These are phyloP conservation scores for Syzygium malaccense DNA, from an alignment of 441 rosid species.

Conservation along the genomic window DNA sequence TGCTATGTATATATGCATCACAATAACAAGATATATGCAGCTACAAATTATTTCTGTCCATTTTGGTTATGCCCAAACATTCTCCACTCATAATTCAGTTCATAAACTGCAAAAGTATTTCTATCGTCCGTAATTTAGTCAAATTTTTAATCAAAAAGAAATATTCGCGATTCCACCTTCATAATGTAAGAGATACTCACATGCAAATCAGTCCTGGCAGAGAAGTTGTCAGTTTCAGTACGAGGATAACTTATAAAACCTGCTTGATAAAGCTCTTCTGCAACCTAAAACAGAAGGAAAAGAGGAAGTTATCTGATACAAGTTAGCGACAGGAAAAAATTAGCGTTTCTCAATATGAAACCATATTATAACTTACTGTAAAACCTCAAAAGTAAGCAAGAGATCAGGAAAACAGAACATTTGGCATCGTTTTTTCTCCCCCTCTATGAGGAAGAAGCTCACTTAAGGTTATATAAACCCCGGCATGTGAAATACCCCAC, in stretches of 20 bases:
- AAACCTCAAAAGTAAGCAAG: not conserved
- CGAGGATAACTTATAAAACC: slow-evolving; percentile 99
- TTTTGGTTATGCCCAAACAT: not conserved
- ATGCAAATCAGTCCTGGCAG: slow-evolving; percentile 80
- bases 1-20: not conserved
- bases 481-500: not conserved
- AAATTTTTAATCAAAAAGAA: not conserved
- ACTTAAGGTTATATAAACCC: not conserved
- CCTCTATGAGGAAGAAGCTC: not conserved
- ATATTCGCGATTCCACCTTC: not conserved
- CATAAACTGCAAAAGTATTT: not conserved
- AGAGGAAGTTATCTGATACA: not conserved
- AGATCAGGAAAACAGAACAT: not conserved
- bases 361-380: not conserved
- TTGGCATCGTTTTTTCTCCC: not conserved
- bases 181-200: slow-evolving; percentile 35
- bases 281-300: slow-evolving; percentile 47
- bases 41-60: not conserved
- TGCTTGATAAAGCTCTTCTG: slow-evolving; percentile 93
- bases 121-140: not conserved
- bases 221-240: slow-evolving; percentile 89
- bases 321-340: not conserved
- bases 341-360: not conserved
- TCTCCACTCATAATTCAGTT: not conserved
- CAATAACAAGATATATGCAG: not conserved